Evolutionary conservation across 176 grass and related monocot species (phyloP), one percentile per base, ranked within the genome.

Genomic region (Thinopyrum elongatum): DNA sequence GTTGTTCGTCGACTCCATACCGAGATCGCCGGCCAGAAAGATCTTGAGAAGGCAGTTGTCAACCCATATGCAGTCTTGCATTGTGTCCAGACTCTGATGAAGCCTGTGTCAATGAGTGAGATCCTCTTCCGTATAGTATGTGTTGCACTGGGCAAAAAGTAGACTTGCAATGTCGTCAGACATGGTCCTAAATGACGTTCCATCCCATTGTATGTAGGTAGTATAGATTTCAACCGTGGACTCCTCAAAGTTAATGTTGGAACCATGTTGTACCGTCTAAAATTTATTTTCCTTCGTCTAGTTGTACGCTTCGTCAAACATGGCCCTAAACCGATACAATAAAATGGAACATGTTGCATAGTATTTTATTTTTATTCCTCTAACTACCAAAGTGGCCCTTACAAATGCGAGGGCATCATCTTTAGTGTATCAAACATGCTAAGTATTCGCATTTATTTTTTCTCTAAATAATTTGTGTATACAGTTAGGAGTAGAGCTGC

Each of bases 1-100:
- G 21, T 12, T 88, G 13, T 95, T 95, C 38, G 83, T 95, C 4
- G 79, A 90, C 22, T 82, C 80, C 29, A 91, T 98, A 83, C 95
- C 93, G 30, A 93, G 85, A 86, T 98, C 93, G 1, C 87, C 89
- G 3, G 5, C 91, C 19, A 91, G 93, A 5, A 95, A 98, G 87
- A 92, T 95, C 34, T 68, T 92, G 75, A 98, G 95, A 51, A 85
- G 87, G 80, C 90, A 98, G 71, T 10, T 98, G 5, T 21, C 29
- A 4, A 79, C 79, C 78, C 51, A 65, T 79, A 16, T 90, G 44
- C 34, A 75, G 46, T 8, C 7, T 17, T 22, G 79, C 6, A 8
- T 17, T 7, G 13, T 44, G 11, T 95, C 91, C 6, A 94, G 84
- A 68, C 67, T 97, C 69, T 91, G 27, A 92, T 29, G 35, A 10